These are phyloP conservation scores for Verbascum thapsus DNA, from an alignment of 257 asterid species.

Conservation along the genomic window DNA sequence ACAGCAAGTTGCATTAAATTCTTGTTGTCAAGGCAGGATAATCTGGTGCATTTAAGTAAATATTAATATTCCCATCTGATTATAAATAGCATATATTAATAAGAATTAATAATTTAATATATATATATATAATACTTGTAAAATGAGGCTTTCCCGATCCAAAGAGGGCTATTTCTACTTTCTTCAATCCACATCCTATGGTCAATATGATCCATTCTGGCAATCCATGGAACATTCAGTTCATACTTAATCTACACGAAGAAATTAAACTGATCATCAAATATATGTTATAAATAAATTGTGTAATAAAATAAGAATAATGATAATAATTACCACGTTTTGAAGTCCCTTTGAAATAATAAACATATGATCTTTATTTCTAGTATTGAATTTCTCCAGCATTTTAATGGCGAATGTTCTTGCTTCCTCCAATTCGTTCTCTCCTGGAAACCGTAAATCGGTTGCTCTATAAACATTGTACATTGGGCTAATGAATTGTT, in stretches of 20 bases:
- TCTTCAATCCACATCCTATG: conserved; percentile 70
- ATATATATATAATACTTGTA: conserved; percentile 36
- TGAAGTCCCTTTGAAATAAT: conserved; percentile 38
- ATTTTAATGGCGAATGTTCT: conserved; percentile 39
- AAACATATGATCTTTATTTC: conserved; percentile 28
- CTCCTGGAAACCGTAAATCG: conserved; percentile 45
- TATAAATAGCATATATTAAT: background rate
- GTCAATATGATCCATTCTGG: conserved; percentile 60
- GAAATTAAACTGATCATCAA: too few relatives aligned
- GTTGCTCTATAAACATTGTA: conserved; percentile 57
- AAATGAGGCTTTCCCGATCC: conserved; percentile 47
- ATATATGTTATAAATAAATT: background rate
- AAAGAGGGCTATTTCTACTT: conserved; percentile 28
- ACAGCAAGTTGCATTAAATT: conserved; percentile 54
- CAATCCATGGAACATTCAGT: conserved; percentile 52
- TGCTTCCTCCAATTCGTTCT: conserved; percentile 47
- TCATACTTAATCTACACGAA: conserved; percentile 49
- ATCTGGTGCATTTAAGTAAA: conserved; percentile 29
- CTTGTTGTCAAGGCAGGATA: conserved; percentile 41
- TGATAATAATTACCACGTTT: conserved; percentile 37
- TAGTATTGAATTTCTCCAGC: conserved; percentile 30
- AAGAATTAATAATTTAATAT: too few relatives aligned
- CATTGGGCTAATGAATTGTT: conserved; percentile 36
- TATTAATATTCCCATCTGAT: too few relatives aligned
- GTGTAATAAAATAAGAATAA: background rate